Evolutionary conservation across 257 asterid species (phyloP), one percentile per base, ranked within the genome.

Genomic region (Anisodus tanguticus): DNA sequence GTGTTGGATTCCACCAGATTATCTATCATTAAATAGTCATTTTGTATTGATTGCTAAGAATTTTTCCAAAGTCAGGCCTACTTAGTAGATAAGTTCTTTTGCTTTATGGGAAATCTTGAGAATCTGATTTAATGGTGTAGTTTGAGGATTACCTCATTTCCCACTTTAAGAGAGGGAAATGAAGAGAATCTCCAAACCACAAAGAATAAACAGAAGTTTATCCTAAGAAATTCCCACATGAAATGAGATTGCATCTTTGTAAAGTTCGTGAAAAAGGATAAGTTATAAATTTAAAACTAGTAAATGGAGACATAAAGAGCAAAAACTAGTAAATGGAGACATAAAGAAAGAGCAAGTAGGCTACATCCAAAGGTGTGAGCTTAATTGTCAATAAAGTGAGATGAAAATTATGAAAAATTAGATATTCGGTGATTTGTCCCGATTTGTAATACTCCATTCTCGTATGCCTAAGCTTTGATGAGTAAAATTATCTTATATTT

Each of bases 121-220:
- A 85, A 83, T 85, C 90, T 67, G 64, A 43, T 70, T 39, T 57
- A 53, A 51, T 84, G 83, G 85, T 88, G 88, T 63, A 26, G 70
- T 86, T 86, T 69, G 85, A 85, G 83, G 84, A 62, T 79, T 84
- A 84, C 59, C 83, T 26, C 81, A 77, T 11, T 77, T 35, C 12
- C 82, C 86, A 84, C 89, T 82, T 43, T 59, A 43, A 87, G 80
- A 77, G 79, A 59, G 83, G 22, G 67, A 51, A 39, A 41, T 57
- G 70, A 84, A 22, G 51, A 74, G 58, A 69, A 76, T 47, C 66
- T 53, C 37, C 43, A 70, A 26, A 77, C 82, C 86, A 72, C 77
- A 68, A 70, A 47, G 45, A 64, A 79, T 12, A 58, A 8, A 43
- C 8, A 72, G 13, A 64, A 8, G 51, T 81, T 88, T 72, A 80